These are phyloP conservation scores for Blastosporella zonata DNA, from an alignment of 1,284 basidiomycete species.

Conservation along the genomic window DNA sequence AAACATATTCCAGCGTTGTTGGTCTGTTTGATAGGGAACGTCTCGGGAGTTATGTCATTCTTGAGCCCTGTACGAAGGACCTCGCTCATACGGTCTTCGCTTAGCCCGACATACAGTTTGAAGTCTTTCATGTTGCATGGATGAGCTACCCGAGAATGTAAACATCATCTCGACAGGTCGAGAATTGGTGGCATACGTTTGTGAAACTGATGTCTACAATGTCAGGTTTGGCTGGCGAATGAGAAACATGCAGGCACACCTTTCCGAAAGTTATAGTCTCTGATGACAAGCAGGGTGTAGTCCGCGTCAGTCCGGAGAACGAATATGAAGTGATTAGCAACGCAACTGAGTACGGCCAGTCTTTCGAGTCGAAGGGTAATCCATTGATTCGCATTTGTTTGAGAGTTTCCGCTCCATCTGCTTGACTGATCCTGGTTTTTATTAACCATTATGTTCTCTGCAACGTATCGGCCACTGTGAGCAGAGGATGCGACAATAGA, in stretches of 20 bases:
- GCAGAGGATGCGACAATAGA: slow-evolving; percentile 60
- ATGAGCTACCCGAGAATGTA: slow-evolving; percentile 36
- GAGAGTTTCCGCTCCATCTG: slow-evolving; percentile 68
- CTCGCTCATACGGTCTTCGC: slow-evolving; percentile 62
- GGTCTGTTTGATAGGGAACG: slow-evolving; percentile 53
- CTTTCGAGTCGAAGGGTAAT: slow-evolving; percentile 61
- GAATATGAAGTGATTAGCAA: slow-evolving; percentile 19
- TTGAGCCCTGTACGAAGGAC: slow-evolving; percentile 59
- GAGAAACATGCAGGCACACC: slow-evolving; percentile 38
- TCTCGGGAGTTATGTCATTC: slow-evolving; percentile 62
- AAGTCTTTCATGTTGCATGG: slow-evolving; percentile 84
- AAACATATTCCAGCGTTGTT: slow-evolving; percentile 55
- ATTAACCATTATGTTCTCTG: slow-evolving; percentile 67
- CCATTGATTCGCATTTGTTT: slow-evolving; percentile 63
- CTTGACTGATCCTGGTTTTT: slow-evolving; percentile 61
- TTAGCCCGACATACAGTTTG: slow-evolving; percentile 62
- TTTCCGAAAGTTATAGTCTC: slow-evolving; percentile 78
- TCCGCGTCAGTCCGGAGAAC: slow-evolving; percentile 8
- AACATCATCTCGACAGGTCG: not conserved
- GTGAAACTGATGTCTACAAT: slow-evolving; percentile 13
- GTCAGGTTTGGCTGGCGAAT: slow-evolving; percentile 1
- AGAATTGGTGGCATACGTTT: slow-evolving; percentile 17
- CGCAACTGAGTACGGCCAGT: slow-evolving; percentile 63
- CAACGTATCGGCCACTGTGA: slow-evolving; percentile 64
- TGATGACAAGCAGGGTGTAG: slow-evolving; percentile 27